Evolutionary conservation across 2,329 filamentous ascomycete species (phyloP).

Genomic region (Lecanicillium sp.): DNA sequence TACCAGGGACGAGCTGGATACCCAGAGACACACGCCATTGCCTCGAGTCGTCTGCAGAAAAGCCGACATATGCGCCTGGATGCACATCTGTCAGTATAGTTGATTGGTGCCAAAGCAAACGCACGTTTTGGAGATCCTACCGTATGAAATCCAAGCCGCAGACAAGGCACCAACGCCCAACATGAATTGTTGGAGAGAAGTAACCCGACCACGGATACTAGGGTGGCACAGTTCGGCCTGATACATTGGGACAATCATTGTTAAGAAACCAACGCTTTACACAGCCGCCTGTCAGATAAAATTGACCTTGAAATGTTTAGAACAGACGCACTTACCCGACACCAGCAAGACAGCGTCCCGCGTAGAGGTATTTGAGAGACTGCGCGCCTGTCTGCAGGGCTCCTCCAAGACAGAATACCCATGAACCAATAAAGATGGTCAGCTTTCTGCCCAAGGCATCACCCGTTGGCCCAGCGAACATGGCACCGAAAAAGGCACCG

Average conservation of each 20-base stretch:
- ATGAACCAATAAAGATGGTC: slow-evolving; percentile 63
- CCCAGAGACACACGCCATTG: slow-evolving; percentile 38
- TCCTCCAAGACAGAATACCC: slow-evolving; percentile 66
- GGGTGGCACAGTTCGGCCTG: slow-evolving; percentile 76
- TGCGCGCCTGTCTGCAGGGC: slow-evolving; percentile 47
- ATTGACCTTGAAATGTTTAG: slow-evolving; percentile 1
- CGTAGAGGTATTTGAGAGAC: slow-evolving; percentile 52
- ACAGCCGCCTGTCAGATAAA: too few species aligned
- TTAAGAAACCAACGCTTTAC: slow-evolving; percentile 26
- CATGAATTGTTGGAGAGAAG: slow-evolving; percentile 75
- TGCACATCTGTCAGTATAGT: slow-evolving; percentile 17
- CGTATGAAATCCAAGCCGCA: slow-evolving; percentile 68
- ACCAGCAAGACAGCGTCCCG: slow-evolving; percentile 62
- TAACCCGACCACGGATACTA: slow-evolving; percentile 66
- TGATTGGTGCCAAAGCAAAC: too few species aligned
- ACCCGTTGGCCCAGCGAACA: slow-evolving; percentile 47
- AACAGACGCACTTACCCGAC: slow-evolving; percentile 29
- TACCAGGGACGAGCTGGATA: slow-evolving; percentile 64
- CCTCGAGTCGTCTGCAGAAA: too few species aligned
- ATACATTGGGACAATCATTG: slow-evolving; percentile 49
- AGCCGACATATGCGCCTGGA: slow-evolving; percentile 7
- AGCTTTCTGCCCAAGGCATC: slow-evolving; percentile 59
- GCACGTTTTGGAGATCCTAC: too few species aligned
- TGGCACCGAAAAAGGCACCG: slow-evolving; percentile 57
- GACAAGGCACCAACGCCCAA: slow-evolving; percentile 65